Conservation (phyloP, 768 basidiomycete genomes). For the Aureoboletus auriporus region DNA sequence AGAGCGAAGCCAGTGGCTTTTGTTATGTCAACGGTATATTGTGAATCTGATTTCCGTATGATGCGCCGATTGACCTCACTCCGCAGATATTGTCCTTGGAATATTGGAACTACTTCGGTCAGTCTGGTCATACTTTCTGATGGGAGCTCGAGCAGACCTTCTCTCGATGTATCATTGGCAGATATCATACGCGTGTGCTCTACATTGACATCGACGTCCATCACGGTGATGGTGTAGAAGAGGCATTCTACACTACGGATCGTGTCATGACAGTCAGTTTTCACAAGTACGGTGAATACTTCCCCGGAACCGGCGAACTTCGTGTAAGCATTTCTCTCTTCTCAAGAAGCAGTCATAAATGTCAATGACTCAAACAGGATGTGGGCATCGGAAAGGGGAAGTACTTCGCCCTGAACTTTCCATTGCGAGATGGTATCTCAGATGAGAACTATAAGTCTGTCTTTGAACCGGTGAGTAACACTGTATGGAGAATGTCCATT, state of each 20-base stretch:
- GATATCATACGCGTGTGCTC: slow-evolving; percentile 90
- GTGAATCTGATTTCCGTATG: neutral
- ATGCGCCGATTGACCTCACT: neutral
- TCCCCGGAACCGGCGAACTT: slow-evolving; percentile 97
- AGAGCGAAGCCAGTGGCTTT: slow-evolving; percentile 98
- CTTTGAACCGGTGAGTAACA: slow-evolving; percentile 80
- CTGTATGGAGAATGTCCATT: neutral
- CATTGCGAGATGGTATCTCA: slow-evolving; percentile 89
- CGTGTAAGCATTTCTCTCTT: slow-evolving; percentile 52
- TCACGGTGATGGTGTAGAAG: slow-evolving; percentile 98
- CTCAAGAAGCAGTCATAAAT: neutral
- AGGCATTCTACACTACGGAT: slow-evolving; percentile 98
- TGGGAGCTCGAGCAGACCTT: neutral
- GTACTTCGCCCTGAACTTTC: slow-evolving; percentile 92
- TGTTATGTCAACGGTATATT: slow-evolving; percentile 92
- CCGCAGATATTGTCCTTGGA: slow-evolving; percentile 92
- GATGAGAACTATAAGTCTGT: slow-evolving; percentile 94
- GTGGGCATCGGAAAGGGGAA: slow-evolving; percentile 93
- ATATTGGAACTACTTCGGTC: slow-evolving; percentile 91
- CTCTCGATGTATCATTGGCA: slow-evolving; percentile 21
- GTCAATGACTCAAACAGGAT: slow-evolving; percentile 49
- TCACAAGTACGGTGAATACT: slow-evolving; percentile 99
- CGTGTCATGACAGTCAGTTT: slow-evolving; percentile 98
- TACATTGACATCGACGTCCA: slow-evolving; percentile 99
- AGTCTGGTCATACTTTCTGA: slow-evolving; percentile 9